phyloP scores from a whole-genome alignment of 164 flowering plant species.

The Nelumbo lutea region DNA sequence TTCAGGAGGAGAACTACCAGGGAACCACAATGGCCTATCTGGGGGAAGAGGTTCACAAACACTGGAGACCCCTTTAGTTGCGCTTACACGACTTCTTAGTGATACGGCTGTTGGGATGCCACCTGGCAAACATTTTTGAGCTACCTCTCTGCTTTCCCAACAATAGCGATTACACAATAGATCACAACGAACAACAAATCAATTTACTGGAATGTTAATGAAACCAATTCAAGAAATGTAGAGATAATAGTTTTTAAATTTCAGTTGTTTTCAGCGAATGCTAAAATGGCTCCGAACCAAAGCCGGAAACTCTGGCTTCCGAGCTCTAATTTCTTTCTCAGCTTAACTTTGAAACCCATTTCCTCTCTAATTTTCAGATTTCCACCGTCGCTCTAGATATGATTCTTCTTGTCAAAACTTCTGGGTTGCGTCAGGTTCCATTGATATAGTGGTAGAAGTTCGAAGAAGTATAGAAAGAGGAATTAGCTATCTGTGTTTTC shows the following conservation, averaged over 20 bases:
- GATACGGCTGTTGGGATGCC: slow-evolving; percentile 6
- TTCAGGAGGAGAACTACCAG: slow-evolving; percentile 80
- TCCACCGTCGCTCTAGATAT: no score
- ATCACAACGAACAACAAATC: no score
- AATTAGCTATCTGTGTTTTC: no score
- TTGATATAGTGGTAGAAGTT: neutral
- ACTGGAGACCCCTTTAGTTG: slow-evolving; percentile 74
- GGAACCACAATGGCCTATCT: slow-evolving; percentile 92
- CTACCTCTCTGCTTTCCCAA: slow-evolving; percentile 23
- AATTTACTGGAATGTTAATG: no score
- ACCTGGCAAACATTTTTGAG: slow-evolving; percentile 13
- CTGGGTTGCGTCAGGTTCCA: no score
- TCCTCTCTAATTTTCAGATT: neutral
- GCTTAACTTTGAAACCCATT: neutral
- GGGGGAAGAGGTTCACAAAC: slow-evolving; percentile 85
- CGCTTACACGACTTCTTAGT: slow-evolving; percentile 24
- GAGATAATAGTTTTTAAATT: no score
- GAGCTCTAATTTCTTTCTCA: no score
- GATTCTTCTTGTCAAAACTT: no score
- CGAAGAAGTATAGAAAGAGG: neutral
- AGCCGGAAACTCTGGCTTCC: no score
- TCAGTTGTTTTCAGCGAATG: neutral
- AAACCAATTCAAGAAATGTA: no score
- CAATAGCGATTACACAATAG: neutral
- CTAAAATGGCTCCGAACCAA: neutral